Evolutionary conservation across 306 rosid species (phyloP).

Genomic region (Glycine soja): DNA sequence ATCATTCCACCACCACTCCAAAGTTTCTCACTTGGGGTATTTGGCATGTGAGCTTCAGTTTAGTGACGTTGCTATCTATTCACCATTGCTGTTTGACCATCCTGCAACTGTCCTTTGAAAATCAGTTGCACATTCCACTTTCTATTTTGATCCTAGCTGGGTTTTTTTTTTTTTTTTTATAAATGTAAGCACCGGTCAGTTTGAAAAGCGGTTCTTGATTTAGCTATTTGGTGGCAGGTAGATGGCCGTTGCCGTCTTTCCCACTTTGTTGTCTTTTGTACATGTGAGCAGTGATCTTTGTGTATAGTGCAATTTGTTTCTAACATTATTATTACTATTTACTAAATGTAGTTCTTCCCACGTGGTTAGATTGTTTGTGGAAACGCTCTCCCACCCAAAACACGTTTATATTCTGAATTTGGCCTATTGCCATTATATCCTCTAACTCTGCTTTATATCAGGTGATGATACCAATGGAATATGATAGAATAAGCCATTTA

Average conservation of each 20-base stretch:
- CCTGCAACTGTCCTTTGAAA: constrained; percentile 25
- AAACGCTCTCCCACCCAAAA: neutral
- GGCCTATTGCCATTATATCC: neutral
- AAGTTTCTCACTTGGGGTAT: constrained; percentile 13
- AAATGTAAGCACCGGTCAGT: constrained; percentile 31
- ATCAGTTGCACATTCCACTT: constrained; percentile 32
- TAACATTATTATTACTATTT: constrained; percentile 24
- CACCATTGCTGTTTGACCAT: neutral
- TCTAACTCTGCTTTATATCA: neutral
- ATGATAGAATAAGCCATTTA: neutral
- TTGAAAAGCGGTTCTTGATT: constrained; percentile 32
- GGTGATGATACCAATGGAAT: neutral
- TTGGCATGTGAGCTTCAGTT: constrained; percentile 32
- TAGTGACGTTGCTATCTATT: constrained; percentile 23
- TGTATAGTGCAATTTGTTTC: constrained; percentile 39
- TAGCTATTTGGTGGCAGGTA: constrained; percentile 25
- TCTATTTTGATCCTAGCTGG: constrained; percentile 21
- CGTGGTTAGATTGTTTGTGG: neutral
- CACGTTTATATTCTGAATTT: neutral
- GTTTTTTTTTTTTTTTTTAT: constrained; percentile 27
- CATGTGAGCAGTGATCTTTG: constrained; percentile 34
- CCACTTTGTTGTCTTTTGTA: constrained; percentile 34
- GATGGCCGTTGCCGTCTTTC: constrained; percentile 27
- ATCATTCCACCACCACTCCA: constrained; percentile 25
- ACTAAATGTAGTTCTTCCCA: neutral